Base-by-base conservation (phyloP, 2,329 filamentous ascomycete species). In the Cladobotryum protrusum region DNA sequence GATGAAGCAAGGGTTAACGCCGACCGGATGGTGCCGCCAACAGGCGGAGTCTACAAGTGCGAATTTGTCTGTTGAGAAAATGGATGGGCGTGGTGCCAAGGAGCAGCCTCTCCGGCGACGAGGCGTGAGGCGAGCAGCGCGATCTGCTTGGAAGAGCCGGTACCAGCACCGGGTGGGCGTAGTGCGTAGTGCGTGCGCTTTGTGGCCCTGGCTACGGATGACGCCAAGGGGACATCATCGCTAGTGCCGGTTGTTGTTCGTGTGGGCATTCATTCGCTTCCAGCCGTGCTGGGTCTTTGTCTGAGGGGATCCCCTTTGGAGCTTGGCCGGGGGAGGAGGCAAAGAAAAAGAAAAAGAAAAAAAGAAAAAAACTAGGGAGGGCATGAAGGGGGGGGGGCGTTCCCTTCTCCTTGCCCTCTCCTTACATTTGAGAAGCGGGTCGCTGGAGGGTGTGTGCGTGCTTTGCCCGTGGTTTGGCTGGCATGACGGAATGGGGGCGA, bases 121-220 rank as follows among this genome's bases (percentile, higher is more conserved):
- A 50, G 48, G 48, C 48, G 43, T 32, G 43, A 20, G 41, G 39
- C 43, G 14, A n/a, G 35, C 14, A 17, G 48, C 48, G 37, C 48
- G 48, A 50, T 50, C 48, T 47, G 46, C 20, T 43, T 50, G 39
- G 36, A 44, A 50, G 46, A 43, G 34, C 43, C 43, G 43, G 41
- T 42, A 33, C 39, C 40, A 29, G 40, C 20, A 29, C 18, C 14
- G 29, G 24, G 24, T 5, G 11, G 24, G 24, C 24, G 24, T 29
- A 39, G 45, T 43, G 24, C 24, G 24, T 29, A 39, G 45, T 43
- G 48, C 44, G 33, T 46, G 45, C 48, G 43, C 29, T 43, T 43
- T 47, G 48, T 29, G 24, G 24, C 24, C 24, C 24, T 29, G 24
- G 24, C 24, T 29, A 29, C 44, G 36, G 48, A 47, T 50, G 48